These are phyloP conservation scores for Diaporthe batatas DNA, from an alignment of 2,329 filamentous ascomycete species.

Conservation along the genomic window DNA sequence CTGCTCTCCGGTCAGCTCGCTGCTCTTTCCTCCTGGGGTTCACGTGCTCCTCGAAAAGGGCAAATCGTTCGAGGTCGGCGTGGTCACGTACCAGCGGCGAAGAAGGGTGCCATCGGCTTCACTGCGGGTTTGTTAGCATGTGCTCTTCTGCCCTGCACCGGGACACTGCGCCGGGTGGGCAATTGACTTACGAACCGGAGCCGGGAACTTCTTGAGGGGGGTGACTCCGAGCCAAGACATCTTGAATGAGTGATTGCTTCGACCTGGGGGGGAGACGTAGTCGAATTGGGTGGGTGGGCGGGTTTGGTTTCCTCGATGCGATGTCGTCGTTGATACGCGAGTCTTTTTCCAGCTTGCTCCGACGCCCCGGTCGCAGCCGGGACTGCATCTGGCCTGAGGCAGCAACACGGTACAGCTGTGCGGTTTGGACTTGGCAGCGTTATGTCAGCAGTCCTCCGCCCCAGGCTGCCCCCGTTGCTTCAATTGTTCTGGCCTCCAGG, in stretches of 20 bases:
- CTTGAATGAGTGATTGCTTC: constrained; percentile 60
- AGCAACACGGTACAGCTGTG: background rate
- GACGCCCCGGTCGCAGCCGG: constrained; percentile 34
- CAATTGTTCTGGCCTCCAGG: background rate
- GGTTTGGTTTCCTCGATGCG: constrained; percentile 46
- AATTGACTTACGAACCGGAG: constrained; percentile 79
- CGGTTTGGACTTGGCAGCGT: background rate
- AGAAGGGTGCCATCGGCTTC: constrained; percentile 93
- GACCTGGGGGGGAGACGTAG: constrained; percentile 53
- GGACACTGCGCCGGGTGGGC: constrained; percentile 39
- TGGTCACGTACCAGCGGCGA: constrained; percentile 84
- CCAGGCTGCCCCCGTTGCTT: too few species aligned
- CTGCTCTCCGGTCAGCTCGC: constrained; percentile 58
- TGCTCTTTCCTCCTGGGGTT: constrained; percentile 28
- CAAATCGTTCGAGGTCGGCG: constrained; percentile 14
- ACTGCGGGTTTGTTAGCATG: constrained; percentile 67
- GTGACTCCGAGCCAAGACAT: constrained; percentile 80
- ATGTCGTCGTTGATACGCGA: constrained; percentile 44
- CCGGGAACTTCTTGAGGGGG: constrained; percentile 83
- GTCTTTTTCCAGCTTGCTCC: constrained; percentile 49
- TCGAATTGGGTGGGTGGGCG: constrained; percentile 49
- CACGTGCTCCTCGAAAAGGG: constrained; percentile 41
- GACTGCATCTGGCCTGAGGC: constrained; percentile 40
- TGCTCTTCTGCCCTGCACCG: constrained; percentile 39
- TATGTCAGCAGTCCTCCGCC: constrained; percentile 38